phyloP scores from a whole-genome alignment of 345 rosid genomes.

The Sonneratia alba region DNA sequence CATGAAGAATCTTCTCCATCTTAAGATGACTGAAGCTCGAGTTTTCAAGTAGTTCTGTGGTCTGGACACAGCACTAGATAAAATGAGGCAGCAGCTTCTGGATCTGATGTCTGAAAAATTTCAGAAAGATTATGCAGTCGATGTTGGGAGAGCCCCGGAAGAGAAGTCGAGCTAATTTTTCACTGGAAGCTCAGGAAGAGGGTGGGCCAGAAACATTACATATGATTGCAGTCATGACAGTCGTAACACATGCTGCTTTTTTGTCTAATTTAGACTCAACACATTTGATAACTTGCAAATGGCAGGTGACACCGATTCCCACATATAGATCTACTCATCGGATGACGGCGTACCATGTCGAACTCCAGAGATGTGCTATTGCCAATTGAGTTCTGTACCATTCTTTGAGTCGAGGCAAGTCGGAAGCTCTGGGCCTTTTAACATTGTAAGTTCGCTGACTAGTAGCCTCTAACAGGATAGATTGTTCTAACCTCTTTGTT shows the following conservation, averaged over 20 bases:
- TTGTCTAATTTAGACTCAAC: neutral
- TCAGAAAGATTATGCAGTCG: conserved; percentile 52
- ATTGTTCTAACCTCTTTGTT: neutral
- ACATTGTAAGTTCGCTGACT: neutral
- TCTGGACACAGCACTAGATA: conserved; percentile 51
- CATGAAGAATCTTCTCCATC: conserved; percentile 64
- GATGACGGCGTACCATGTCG: neutral
- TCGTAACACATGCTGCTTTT: too few species aligned
- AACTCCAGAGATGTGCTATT: neutral
- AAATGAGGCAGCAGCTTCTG: conserved; percentile 54
- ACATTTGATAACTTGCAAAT: neutral
- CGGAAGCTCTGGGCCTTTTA: neutral
- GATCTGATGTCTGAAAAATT: conserved; percentile 48
- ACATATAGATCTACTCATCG: conserved; percentile 7
- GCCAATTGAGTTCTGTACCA: neutral
- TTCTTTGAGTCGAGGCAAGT: neutral
- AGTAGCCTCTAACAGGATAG: neutral
- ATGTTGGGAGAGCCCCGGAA: conserved; percentile 50
- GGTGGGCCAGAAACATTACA: conserved; percentile 12
- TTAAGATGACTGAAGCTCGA: conserved; percentile 42
- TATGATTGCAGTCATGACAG: neutral
- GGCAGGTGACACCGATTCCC: conserved; percentile 10
- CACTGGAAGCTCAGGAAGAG: conserved; percentile 40
- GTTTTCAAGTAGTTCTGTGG: conserved; percentile 62
- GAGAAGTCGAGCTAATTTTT: conserved; percentile 59